These are phyloP conservation scores for Morella rubra DNA, from an alignment of 306 rosid genomes.

Conservation along the genomic window DNA sequence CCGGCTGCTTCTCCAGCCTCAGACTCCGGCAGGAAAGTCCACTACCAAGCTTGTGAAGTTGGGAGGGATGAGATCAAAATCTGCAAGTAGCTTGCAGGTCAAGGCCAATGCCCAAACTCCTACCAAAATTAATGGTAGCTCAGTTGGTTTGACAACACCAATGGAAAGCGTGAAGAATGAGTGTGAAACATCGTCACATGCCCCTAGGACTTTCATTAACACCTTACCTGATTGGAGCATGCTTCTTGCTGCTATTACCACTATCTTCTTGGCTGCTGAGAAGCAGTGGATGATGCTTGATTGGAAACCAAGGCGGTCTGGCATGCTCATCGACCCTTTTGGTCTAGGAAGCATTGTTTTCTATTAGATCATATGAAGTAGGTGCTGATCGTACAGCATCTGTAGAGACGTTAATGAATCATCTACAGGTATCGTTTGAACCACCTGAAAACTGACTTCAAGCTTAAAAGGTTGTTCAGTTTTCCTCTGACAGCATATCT, in stretches of 20 bases:
- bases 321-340: conserved; percentile 90
- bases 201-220: conserved; percentile 88
- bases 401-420: conserved; percentile 95
- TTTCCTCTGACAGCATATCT: neutral
- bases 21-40: conserved; percentile 47
- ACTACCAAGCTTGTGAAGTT: conserved; percentile 45
- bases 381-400: conserved; percentile 99
- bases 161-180: conserved; percentile 59
- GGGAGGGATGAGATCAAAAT: conserved; percentile 58
- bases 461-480: neutral
- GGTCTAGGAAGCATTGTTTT: conserved; percentile 89
- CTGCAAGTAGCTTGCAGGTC: conserved; percentile 65
- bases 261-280: conserved; percentile 98
- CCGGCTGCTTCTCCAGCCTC: conserved; percentile 62
- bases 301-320: conserved; percentile 96
- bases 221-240: conserved; percentile 99
- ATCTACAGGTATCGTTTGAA: conserved; percentile 63
- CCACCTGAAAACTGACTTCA: too few relatives aligned
- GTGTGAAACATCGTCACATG: conserved; percentile 54
- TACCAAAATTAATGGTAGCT: conserved; percentile 73
- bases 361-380: conserved; percentile 97
- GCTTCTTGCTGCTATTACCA: conserved; percentile 99
- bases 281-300: conserved; percentile 99
- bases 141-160: conserved; percentile 52
- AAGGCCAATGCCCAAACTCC: conserved; percentile 94